These are phyloP conservation scores for Trichosporon inkin DNA, from an alignment of 1,284 basidiomycete species.

Conservation along the genomic window DNA sequence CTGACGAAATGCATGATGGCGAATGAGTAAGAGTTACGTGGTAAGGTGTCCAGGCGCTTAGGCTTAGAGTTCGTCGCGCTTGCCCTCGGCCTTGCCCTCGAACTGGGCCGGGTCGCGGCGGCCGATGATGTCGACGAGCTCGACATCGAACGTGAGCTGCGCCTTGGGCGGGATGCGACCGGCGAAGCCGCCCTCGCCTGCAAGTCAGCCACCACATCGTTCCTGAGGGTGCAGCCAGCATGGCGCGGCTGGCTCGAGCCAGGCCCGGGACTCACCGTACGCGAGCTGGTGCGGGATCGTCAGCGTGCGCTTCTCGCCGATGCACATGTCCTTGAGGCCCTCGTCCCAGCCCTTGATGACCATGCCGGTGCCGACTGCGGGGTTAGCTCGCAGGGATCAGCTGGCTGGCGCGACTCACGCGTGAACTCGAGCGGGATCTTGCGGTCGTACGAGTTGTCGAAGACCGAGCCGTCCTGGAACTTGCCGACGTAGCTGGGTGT, in stretches of 20 bases:
- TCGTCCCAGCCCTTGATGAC: conserved; percentile 55
- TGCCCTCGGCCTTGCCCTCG: not conserved
- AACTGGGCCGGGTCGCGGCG: conserved; percentile 28
- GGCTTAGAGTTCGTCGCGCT: conserved; percentile 14
- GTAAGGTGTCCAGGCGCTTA: not conserved
- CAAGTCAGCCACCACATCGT: conserved; percentile 4
- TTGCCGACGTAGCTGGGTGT: conserved; percentile 53
- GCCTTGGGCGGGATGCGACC: conserved; percentile 74
- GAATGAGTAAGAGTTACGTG: not conserved
- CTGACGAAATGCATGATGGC: not conserved
- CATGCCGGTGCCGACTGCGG: conserved; percentile 53
- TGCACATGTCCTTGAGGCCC: conserved; percentile 67
- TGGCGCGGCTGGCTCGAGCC: no score
- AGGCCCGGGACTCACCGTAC: conserved; percentile 62
- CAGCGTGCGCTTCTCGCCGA: conserved; percentile 84
- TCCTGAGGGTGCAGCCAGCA: no score
- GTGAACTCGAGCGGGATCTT: conserved; percentile 55
- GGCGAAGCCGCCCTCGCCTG: conserved; percentile 57
- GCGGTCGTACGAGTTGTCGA: conserved; percentile 56
- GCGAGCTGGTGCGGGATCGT: conserved; percentile 73
- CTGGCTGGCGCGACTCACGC: conserved; percentile 35
- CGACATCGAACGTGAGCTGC: conserved; percentile 82
- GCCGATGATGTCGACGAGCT: conserved; percentile 62
- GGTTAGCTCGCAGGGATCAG: not conserved
- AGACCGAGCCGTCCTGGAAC: conserved; percentile 54